Conservation (phyloP, 805 yeast genomes). For the Pachysolen tannophilus region DNA sequence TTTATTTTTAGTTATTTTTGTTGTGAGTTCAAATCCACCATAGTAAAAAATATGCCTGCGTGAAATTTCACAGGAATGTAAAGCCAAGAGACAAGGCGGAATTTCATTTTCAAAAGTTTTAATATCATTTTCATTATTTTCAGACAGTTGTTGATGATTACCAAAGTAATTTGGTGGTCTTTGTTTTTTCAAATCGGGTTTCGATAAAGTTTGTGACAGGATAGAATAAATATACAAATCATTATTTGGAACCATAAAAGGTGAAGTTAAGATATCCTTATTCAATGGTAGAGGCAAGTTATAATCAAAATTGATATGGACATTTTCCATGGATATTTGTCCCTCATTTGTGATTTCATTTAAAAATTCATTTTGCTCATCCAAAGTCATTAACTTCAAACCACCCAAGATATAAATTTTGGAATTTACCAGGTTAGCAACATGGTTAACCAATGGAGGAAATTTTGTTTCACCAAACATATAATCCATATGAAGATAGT, state of each 20-base stretch:
- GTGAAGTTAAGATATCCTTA: slow-evolving; percentile 30
- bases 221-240: slow-evolving; percentile 28
- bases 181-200: slow-evolving; percentile 17
- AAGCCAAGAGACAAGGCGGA: slow-evolving; percentile 46
- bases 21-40: slow-evolving; percentile 57
- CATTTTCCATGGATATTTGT: slow-evolving; percentile 23
- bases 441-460: slow-evolving; percentile 36
- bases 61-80: slow-evolving; percentile 41
- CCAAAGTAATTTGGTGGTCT: slow-evolving; percentile 20
- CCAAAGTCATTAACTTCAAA: slow-evolving; percentile 14
- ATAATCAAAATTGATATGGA: slow-evolving; percentile 21
- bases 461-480: slow-evolving; percentile 30
- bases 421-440: slow-evolving; percentile 29
- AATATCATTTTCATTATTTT: slow-evolving; percentile 10
- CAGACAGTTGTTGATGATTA: slow-evolving; percentile 20
- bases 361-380: slow-evolving; percentile 18
- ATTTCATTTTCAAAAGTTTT: slow-evolving; percentile 24
- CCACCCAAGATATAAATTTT: slow-evolving; percentile 41
- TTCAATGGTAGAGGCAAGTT: slow-evolving; percentile 40
- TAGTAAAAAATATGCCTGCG: slow-evolving; percentile 50
- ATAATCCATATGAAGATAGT: slow-evolving; percentile 22
- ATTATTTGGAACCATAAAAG: slow-evolving; percentile 31
- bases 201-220: slow-evolving; percentile 29
- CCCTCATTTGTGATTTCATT: slow-evolving; percentile 22
- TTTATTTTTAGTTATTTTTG: slow-evolving; percentile 21